A percentile compares a stretch with the other conserved stretches of the same genome.
Evolutionary conservation across 768 basidiomycete genomes (phyloP).

Genomic region (Lentinula raphanica): DNA sequence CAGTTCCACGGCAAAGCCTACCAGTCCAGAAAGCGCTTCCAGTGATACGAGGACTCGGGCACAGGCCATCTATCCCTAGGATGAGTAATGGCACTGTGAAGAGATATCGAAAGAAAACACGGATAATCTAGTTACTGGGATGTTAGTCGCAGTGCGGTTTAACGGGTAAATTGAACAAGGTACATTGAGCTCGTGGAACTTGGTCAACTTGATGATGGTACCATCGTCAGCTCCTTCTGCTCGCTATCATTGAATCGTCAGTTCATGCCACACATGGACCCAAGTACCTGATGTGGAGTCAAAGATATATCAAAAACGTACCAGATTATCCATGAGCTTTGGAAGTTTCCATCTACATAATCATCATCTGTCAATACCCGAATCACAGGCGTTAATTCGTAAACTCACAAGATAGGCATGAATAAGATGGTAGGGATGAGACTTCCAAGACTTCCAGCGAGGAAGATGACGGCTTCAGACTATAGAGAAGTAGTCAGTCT

Average conservation of each 20-base stretch:
- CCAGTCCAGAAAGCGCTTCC: constrained; percentile 52
- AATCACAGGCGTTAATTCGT: not conserved
- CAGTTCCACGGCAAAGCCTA: constrained; percentile 14
- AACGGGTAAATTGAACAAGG: constrained; percentile 18
- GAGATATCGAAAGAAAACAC: constrained; percentile 67
- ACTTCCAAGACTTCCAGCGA: constrained; percentile 67
- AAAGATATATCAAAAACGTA: constrained; percentile 26
- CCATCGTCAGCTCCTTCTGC: constrained; percentile 54
- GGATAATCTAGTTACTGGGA: constrained; percentile 45
- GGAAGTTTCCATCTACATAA: constrained; percentile 57
- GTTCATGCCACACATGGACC: too few species aligned
- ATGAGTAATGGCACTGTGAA: constrained; percentile 63
- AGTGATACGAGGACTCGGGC: constrained; percentile 59
- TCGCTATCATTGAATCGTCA: too few species aligned
- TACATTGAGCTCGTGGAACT: constrained; percentile 81
- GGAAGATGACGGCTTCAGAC: constrained; percentile 57
- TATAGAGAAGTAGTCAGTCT: constrained; percentile 26
- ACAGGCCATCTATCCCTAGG: constrained; percentile 64
- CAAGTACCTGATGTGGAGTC: not conserved
- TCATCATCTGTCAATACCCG: not conserved
- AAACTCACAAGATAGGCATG: constrained; percentile 53
- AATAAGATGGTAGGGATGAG: constrained; percentile 70
- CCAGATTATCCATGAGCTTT: constrained; percentile 53
- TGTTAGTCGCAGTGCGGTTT: not conserved
- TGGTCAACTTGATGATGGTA: constrained; percentile 68